Evolutionary conservation across 2,329 filamentous ascomycete species (phyloP).

Genomic region (Penicillium sp.): DNA sequence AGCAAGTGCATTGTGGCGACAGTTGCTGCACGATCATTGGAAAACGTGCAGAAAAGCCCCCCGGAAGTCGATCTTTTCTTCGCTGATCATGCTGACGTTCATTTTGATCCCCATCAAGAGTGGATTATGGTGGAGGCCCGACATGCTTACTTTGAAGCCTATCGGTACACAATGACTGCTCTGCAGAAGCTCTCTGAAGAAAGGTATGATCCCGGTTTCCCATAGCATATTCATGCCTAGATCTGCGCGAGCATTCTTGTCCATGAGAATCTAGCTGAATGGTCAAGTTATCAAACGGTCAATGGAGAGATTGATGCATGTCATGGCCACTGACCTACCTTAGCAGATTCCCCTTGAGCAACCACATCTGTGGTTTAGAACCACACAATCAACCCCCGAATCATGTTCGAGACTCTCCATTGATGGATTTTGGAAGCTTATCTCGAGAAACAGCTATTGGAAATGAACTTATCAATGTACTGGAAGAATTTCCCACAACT

Average conservation of each 20-base stretch:
- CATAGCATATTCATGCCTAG: too few relatives aligned
- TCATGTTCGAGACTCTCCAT: constrained; percentile 49
- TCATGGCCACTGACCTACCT: too few relatives aligned
- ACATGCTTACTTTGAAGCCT: constrained; percentile 69
- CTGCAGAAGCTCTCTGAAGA: constrained; percentile 61
- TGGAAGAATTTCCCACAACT: constrained; percentile 49
- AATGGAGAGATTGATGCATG: too few relatives aligned
- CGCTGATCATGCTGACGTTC: constrained; percentile 52
- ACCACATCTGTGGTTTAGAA: constrained; percentile 40
- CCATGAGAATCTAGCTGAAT: too few relatives aligned
- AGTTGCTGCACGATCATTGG: constrained; percentile 63
- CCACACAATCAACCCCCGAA: constrained; percentile 46
- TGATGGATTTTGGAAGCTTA: constrained; percentile 47
- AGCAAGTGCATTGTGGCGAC: constrained; percentile 62
- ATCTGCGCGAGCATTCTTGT: too few relatives aligned
- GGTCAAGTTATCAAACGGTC: too few relatives aligned
- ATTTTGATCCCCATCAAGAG: constrained; percentile 63
- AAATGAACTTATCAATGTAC: constrained; percentile 47
- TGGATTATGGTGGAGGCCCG: constrained; percentile 75
- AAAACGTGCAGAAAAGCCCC: constrained; percentile 58
- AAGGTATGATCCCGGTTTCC: constrained; percentile 35
- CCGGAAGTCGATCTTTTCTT: constrained; percentile 73
- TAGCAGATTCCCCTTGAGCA: constrained; percentile 41
- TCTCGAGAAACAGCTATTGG: constrained; percentile 31
- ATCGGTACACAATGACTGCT: constrained; percentile 64